phyloP scores from a whole-genome alignment of 352 stramenopile species.

The Aphanomyces invadans region DNA sequence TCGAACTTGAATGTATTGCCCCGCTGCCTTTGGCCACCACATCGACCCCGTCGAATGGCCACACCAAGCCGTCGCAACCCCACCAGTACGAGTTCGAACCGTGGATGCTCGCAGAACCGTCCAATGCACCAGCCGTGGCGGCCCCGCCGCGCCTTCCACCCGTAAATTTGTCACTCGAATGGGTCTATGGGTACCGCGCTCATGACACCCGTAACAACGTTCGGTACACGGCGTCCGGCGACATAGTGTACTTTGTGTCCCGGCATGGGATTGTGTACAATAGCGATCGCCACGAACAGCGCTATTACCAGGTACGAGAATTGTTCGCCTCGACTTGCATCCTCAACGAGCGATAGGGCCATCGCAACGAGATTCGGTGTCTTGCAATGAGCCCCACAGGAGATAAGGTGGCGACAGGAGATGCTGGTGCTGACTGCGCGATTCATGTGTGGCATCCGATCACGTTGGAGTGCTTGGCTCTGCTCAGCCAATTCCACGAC shows the following conservation, averaged over 20 bases:
- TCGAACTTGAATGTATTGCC: constrained; percentile 39
- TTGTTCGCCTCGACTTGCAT: not conserved
- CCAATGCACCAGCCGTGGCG: not conserved
- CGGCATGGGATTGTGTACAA: constrained; percentile 72
- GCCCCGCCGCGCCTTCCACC: constrained; percentile 36
- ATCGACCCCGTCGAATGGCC: not conserved
- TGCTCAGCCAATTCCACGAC: constrained; percentile 57
- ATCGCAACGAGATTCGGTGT: constrained; percentile 50
- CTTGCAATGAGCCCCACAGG: constrained; percentile 47
- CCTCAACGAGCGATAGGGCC: constrained; percentile 29
- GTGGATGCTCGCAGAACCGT: constrained; percentile 46
- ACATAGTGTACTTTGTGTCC: constrained; percentile 64
- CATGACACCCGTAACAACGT: constrained; percentile 41
- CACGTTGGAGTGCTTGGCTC: constrained; percentile 59
- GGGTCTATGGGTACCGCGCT: constrained; percentile 63
- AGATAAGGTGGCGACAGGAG: constrained; percentile 61
- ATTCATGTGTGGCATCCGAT: constrained; percentile 66
- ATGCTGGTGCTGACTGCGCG: constrained; percentile 31
- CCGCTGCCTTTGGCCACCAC: not conserved
- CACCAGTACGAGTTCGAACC: constrained; percentile 23
- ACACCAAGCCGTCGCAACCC: too few species aligned
- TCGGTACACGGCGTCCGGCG: constrained; percentile 40
- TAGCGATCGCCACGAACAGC: constrained; percentile 46
- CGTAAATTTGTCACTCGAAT: constrained; percentile 60
- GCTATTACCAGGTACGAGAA: constrained; percentile 42